A percentile compares a stretch with the other conserved stretches of the same genome.
These are phyloP conservation scores for Trebouxia sp. DNA, from an alignment of 139 green algal species.

Conservation along the genomic window DNA sequence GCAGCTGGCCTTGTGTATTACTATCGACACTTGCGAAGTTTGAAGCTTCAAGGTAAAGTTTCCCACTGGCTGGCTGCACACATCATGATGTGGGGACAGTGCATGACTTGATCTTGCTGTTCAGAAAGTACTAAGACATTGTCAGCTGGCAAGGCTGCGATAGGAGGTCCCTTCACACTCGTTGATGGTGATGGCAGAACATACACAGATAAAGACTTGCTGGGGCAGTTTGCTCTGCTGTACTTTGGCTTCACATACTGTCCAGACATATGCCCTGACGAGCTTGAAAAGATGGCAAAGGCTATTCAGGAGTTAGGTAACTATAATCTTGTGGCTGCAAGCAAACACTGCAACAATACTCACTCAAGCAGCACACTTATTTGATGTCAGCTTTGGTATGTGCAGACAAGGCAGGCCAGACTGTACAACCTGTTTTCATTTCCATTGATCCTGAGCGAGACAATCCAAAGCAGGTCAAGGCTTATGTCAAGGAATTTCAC, in stretches of 20 bases:
- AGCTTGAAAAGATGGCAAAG: slow-evolving; percentile 93
- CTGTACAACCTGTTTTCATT: slow-evolving; percentile 92
- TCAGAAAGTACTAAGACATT: slow-evolving; percentile 15
- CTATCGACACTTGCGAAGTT: slow-evolving; percentile 42
- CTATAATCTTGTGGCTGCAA: no score
- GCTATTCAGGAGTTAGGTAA: slow-evolving; percentile 66
- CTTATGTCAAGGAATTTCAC: slow-evolving; percentile 95
- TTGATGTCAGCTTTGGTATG: not conserved
- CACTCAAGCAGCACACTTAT: not conserved
- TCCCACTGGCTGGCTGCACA: not conserved
- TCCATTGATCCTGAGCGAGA: slow-evolving; percentile 94
- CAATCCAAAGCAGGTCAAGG: slow-evolving; percentile 62
- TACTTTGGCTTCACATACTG: slow-evolving; percentile 99
- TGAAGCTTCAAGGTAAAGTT: slow-evolving; percentile 40
- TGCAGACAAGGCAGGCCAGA: slow-evolving; percentile 44
- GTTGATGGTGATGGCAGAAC: slow-evolving; percentile 77
- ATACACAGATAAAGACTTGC: slow-evolving; percentile 82
- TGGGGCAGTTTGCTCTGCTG: slow-evolving; percentile 86
- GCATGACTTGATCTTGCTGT: not conserved
- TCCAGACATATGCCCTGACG: slow-evolving; percentile 98
- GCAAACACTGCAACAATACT: not conserved
- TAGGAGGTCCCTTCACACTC: slow-evolving; percentile 91
- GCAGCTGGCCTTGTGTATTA: slow-evolving; percentile 49
- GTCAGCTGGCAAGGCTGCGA: slow-evolving; percentile 77
- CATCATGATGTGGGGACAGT: no score